Base-by-base conservation (phyloP, 2,329 filamentous ascomycete genomes). In the Torrubiellomyces zombiae region DNA sequence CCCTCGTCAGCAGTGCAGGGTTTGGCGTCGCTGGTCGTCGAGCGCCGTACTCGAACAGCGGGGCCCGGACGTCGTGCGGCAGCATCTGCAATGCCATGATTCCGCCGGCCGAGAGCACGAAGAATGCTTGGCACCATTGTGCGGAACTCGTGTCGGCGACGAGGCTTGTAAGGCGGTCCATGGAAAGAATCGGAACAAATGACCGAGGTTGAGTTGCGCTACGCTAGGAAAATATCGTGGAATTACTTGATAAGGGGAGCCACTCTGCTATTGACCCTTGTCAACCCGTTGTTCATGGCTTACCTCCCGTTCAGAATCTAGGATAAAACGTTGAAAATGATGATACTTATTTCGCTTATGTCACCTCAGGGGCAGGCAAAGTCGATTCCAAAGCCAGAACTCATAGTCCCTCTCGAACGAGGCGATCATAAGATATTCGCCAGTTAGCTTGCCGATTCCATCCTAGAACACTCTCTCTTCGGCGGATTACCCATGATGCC, bases 1-100 rank as follows among this genome's bases (percentile, higher is more conserved):
- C n/a, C n/a, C n/a, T n/a, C n/a, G n/a, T n/a, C n/a, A n/a, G n/a
- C n/a, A n/a, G n/a, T n/a, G n/a, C n/a, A n/a, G n/a, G n/a, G n/a
- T n/a, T n/a, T n/a, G n/a, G n/a, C n/a, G n/a, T 22, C 17, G 38
- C 37, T 29, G 35, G 36, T 19, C 43, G 37, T 16, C 63, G 55
- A 6, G 63, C 55, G 9, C 64, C 65, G 30, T 69, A 69, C 37
- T 58, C 55, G 26, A 60, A 51, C 10, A 68, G 40, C 4, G 56
- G 47, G 14, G 45, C 42, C 26, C 54, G 52, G n/a, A 55, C 42
- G n/a, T 55, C 45, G 16, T 40, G 34, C 7, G 66, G 63, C 14
- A 63, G 42, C 6, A 45, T 37, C 2, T 60, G 53, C 18, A 66
- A 44, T 8, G 42, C 42, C 6, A 61, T 30, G 16, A 67, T 48